Evolutionary conservation across 345 rosid genomes (phyloP).

Genomic region (Linum trigynum): DNA sequence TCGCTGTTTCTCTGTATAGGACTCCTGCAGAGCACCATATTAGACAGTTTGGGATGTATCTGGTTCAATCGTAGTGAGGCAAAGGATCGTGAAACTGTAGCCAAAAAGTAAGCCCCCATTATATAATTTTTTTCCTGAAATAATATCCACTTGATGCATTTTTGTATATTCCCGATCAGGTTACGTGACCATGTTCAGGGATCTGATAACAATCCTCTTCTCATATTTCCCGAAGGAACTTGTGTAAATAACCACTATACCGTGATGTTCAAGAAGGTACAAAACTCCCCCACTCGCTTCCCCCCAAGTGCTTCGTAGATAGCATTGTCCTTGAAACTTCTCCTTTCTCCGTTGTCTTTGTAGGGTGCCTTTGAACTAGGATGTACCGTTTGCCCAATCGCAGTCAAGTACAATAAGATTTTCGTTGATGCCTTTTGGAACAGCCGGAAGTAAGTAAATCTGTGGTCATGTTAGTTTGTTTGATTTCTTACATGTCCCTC

Average conservation of each 20-base stretch:
- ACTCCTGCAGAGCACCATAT: conserved; percentile 82
- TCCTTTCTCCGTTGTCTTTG: neutral
- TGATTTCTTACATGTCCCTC: neutral
- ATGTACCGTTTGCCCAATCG: conserved; percentile 90
- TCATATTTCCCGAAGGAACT: conserved; percentile 97
- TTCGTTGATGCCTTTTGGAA: conserved; percentile 99
- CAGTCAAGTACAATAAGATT: conserved; percentile 93
- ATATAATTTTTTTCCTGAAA: neutral
- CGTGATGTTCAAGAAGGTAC: conserved; percentile 98
- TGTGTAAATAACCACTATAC: conserved; percentile 93
- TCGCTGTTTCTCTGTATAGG: conserved; percentile 37
- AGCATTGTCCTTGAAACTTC: neutral
- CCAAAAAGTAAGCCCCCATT: conserved; percentile 59
- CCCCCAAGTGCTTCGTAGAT: neutral
- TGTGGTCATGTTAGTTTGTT: neutral
- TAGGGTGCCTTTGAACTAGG: conserved; percentile 98
- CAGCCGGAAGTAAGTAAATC: conserved; percentile 73
- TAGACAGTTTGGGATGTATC: conserved; percentile 94
- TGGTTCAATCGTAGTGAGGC: conserved; percentile 97
- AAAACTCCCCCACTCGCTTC: neutral
- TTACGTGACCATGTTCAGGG: conserved; percentile 86
- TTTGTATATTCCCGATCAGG: conserved; percentile 37
- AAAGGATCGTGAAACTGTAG: conserved; percentile 93
- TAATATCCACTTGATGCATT: conserved; percentile 9
- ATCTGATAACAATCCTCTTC: conserved; percentile 87